Evolutionary conservation across 495 filamentous ascomycete species (phyloP), one percentile per base, ranked within the genome.

Genomic region (Aspergillus bertholletiae): DNA sequence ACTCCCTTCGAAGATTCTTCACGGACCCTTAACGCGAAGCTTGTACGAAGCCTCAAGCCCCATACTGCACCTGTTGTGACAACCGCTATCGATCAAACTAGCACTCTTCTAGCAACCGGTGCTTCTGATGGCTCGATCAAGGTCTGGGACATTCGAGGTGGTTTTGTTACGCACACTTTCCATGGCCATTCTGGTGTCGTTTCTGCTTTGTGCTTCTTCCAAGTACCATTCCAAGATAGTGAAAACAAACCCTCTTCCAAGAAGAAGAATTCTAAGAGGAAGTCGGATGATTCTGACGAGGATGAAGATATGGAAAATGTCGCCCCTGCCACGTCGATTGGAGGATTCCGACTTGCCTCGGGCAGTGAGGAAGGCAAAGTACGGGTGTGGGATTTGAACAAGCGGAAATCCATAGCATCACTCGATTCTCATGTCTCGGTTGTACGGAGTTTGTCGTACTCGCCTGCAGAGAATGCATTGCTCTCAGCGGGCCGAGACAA

Each of bases 401-500:
- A 88, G 74, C 83, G 89, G 47, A 88, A 81, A 45, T 83, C 88
- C 35, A 78, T 89, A 45, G 86, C 90, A 1, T 81, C 87, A 15
- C 77, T 97, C 46, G 90, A 96, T 52, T 90, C 90, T 1, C 94
- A 99, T 69, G 90, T 95, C 35, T 96, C 94, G 23, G 88, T 96
- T 62, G 86, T 99, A 21, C 88, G 90, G 53, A 82, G 83, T 53
- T 68, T 99, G 24, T 88, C 92, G 53, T 97, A 86, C 69, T 93
- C 88, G 5, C 66, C 78, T 1, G 68, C 84, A 50, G 84, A 89
- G 56, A 86, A 90, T 67, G 78, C 83, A 12, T 71, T 99, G 37
- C 74, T 97, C 6, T 93, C 89, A n/a, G 91, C 85, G n/a, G 86
- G 90, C 64, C 80, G 94, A 72, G 94, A 99, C 74, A 94, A 96